Conservation (phyloP, 306 rosid species). For the Delonix regia region DNA sequence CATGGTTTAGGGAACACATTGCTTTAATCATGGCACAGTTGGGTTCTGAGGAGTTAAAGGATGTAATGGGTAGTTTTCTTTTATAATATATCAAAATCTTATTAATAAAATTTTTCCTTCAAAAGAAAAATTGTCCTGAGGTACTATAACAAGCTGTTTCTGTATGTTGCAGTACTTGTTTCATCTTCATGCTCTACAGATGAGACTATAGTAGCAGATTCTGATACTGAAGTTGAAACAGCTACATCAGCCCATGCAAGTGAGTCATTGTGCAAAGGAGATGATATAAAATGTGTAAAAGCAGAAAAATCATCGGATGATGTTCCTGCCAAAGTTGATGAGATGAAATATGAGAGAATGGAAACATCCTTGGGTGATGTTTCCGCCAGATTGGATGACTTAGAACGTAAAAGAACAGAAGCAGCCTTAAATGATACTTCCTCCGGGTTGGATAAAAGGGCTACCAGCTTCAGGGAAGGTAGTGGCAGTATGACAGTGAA, state of each 20-base stretch:
- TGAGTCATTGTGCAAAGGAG: slow-evolving; percentile 36
- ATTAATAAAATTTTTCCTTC: slow-evolving; percentile 3
- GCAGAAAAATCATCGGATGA: slow-evolving; percentile 28
- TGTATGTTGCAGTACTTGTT: slow-evolving; percentile 65
- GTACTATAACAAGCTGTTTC: slow-evolving; percentile 25
- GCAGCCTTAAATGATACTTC: slow-evolving; percentile 37
- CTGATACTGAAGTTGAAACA: slow-evolving; percentile 78
- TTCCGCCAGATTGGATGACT: slow-evolving; percentile 39
- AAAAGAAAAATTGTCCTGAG: slow-evolving; percentile 4
- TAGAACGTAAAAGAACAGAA: slow-evolving; percentile 35
- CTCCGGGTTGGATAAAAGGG: slow-evolving; percentile 30
- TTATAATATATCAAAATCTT: background rate
- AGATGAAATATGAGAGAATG: slow-evolving; percentile 27
- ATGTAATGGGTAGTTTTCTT: background rate
- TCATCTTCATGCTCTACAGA: slow-evolving; percentile 93
- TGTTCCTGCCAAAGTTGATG: slow-evolving; percentile 29
- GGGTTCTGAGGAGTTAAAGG: background rate
- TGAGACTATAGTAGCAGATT: slow-evolving; percentile 86
- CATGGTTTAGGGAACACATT: slow-evolving; percentile 24
- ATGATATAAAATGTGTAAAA: slow-evolving; percentile 35
- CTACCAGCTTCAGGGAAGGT: slow-evolving; percentile 41
- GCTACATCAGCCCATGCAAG: slow-evolving; percentile 53
- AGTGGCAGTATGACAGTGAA: slow-evolving; percentile 36
- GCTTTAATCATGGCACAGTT: slow-evolving; percentile 14
- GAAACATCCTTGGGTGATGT: slow-evolving; percentile 34